Evolutionary conservation across 495 filamentous ascomycete species (phyloP), one percentile per base, ranked within the genome.

Genomic region (Daldinia loculata): DNA sequence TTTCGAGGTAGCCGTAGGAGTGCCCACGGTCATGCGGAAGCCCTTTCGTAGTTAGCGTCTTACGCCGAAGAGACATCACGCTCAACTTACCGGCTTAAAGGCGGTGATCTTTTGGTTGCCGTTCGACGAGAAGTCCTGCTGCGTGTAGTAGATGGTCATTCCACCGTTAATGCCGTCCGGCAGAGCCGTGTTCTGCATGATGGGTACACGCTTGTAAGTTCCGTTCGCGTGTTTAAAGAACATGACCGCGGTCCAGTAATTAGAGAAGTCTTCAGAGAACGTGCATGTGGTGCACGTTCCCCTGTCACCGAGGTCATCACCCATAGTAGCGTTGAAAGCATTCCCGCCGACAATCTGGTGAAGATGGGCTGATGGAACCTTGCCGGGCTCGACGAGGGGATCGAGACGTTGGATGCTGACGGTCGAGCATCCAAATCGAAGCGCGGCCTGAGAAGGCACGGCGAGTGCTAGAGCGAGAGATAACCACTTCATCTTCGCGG

Each of bases 1-100:
- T 59, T 74, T 76, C 50, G 59, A 69, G 34, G 65, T 76, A 15
- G 75, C 75, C 4, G 80, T 78, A 22, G 83, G 81, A 67, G 62
- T 81, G 56, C 84, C 84, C 36, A 85, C 81, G 2, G 82, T 83
- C 84, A 87, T 87, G 60, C 84, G 83, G 80, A 87, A 87, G 59
- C 84, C 84, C 84, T 86, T 27, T 53, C 0, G 14, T n/a, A 1
- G 36, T 41, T 24, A 56, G 48, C 60, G 50, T 29, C 17, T 52
- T 34, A 24, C 6, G 24, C 26, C 62, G 38, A 55, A 1, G 6
- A 36, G 30, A 12, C 36, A 24, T 41, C 1, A 12, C 8, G 7
- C 11, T 9, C 11, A 3, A 76, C 80, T 70, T 66, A 84, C 83
- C 17, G 83, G 82, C 72, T 79, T 78, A 77, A 86, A 86, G 5